These are phyloP conservation scores for Cyclanthera cordifolia DNA, from an alignment of 306 rosid genomes.

Conservation along the genomic window DNA sequence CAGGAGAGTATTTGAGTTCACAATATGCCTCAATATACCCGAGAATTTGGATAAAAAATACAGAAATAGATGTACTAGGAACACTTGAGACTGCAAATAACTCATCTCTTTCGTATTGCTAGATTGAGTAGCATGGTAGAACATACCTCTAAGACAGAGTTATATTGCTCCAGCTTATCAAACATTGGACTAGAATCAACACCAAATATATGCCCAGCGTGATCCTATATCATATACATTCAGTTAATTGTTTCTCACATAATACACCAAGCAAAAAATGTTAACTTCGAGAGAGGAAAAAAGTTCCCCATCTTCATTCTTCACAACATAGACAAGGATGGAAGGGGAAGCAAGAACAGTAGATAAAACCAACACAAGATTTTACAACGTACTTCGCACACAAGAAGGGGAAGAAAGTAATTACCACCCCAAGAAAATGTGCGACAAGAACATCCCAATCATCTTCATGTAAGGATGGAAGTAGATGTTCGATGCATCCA, in stretches of 20 bases:
- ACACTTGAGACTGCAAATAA: neutral
- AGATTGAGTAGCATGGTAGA: neutral
- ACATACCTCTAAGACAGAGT: slow-evolving; percentile 53
- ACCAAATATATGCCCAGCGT: slow-evolving; percentile 96
- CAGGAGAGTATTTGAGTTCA: neutral
- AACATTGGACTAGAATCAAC: slow-evolving; percentile 80
- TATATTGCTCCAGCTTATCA: slow-evolving; percentile 86
- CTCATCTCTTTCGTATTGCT: neutral
- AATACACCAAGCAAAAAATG: neutral
- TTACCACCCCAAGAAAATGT: slow-evolving; percentile 98
- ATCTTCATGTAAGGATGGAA: slow-evolving; percentile 66
- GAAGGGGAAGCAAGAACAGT: neutral
- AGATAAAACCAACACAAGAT: slow-evolving; percentile 2
- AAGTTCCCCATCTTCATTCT: neutral
- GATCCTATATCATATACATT: slow-evolving; percentile 48
- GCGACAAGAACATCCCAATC: slow-evolving; percentile 97
- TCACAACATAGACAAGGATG: neutral
- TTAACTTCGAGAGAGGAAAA: neutral
- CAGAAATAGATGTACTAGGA: neutral
- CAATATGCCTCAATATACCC: neutral
- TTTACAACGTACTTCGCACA: neutral
- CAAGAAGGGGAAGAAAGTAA: slow-evolving; percentile 13
- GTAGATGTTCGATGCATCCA: slow-evolving; percentile 81
- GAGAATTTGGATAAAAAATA: neutral
- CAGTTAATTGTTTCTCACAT: neutral